phyloP scores from a whole-genome alignment of 371 early-diverging fungal genomes.

The Cokeromyces recurvatus region DNA sequence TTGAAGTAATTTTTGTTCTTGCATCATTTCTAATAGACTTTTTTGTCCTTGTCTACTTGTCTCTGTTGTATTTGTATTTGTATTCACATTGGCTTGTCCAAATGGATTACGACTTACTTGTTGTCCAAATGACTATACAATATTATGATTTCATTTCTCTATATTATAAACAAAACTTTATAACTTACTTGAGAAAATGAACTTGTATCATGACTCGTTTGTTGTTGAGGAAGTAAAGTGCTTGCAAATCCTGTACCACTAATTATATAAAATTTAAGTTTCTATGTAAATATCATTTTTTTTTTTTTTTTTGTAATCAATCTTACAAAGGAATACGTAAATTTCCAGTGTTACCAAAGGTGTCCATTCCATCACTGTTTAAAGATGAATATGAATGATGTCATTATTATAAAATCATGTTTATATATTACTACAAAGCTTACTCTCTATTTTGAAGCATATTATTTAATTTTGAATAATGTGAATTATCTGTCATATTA shows the following conservation, averaged over 20 bases:
- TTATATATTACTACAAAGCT: not conserved
- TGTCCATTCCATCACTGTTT: constrained; percentile 50
- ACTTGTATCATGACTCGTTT: constrained; percentile 2
- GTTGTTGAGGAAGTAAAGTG: constrained; percentile 19
- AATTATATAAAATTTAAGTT: too few species aligned
- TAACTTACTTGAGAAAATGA: constrained; percentile 15
- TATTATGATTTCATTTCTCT: too few species aligned
- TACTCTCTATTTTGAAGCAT: constrained; percentile 17
- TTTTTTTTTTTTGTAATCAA: not conserved
- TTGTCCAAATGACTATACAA: constrained; percentile 21
- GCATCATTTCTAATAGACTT: constrained; percentile 31
- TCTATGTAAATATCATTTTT: not conserved
- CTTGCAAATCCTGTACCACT: constrained; percentile 38
- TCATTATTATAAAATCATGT: constrained; percentile 11
- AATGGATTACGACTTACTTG: constrained; percentile 39
- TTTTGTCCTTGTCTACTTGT: constrained; percentile 18
- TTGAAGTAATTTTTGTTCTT: constrained; percentile 26
- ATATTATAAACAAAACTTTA: too few species aligned
- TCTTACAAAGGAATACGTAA: constrained; percentile 48
- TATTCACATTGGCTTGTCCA: constrained; percentile 16
- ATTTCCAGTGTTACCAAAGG: constrained; percentile 50
- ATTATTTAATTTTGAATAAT: constrained; percentile 12
- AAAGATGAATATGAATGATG: too few species aligned
- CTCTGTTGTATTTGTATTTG: not conserved
- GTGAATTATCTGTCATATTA: too few species aligned